Conservation (phyloP, 768 basidiomycete species). For the Panaeolus papilionaceus region DNA sequence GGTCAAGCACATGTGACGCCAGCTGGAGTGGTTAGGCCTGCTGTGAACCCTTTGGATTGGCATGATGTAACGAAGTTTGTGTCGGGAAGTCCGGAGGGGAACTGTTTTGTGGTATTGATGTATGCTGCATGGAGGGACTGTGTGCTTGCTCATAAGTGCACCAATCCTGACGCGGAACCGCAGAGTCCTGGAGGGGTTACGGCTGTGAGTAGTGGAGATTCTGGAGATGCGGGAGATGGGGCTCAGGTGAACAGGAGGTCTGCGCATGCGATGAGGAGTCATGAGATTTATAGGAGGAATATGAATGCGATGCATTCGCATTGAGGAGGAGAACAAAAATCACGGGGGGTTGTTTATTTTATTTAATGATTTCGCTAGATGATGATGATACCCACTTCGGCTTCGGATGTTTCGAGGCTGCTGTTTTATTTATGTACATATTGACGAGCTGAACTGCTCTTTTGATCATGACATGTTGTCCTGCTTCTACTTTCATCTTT, state of each 20-base stretch:
- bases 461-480: too few relatives aligned
- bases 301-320: not conserved
- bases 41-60: slow-evolving; percentile 49
- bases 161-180: slow-evolving; percentile 6
- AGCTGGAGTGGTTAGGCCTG: slow-evolving; percentile 40
- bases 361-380: not conserved
- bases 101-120: slow-evolving; percentile 46
- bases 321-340: not conserved
- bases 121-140: slow-evolving; percentile 52
- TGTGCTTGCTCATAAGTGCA: slow-evolving; percentile 33
- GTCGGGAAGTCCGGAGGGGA: slow-evolving; percentile 47
- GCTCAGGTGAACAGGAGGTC: slow-evolving; percentile 12
- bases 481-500: too few relatives aligned
- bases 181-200: not conserved
- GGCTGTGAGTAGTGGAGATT: not conserved
- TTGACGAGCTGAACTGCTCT: not conserved
- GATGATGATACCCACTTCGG: not conserved
- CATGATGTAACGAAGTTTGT: slow-evolving; percentile 39
- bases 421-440: not conserved
- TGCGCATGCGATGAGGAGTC: not conserved
- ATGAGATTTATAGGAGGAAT: slow-evolving; percentile 1
- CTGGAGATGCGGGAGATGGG: not conserved
- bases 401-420: not conserved
- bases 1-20: slow-evolving; percentile 37
- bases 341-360: not conserved